Percentiles rank a stretch among this genome's conserved stretches.
Conservation (phyloP, 805 yeast species). For the Candida peoriensis region DNA sequence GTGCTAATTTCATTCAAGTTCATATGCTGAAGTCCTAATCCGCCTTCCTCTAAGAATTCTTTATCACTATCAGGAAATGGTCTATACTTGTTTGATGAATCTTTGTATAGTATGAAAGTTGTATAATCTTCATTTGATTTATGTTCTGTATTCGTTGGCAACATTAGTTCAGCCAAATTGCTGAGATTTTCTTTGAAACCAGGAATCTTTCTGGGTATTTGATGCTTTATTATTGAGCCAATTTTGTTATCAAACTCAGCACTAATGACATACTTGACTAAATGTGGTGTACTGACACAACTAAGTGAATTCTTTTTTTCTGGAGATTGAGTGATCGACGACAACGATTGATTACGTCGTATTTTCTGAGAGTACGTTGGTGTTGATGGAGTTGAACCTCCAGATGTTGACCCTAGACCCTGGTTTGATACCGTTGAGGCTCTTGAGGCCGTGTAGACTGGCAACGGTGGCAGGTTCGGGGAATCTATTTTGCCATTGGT, state of each 20-base stretch:
- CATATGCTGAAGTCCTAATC: slow-evolving; percentile 9
- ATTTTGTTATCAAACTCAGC: slow-evolving; percentile 77
- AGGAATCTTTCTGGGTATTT: slow-evolving; percentile 45
- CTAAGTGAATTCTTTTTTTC: neutral
- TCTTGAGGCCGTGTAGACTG: too few relatives aligned
- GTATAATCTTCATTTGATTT: slow-evolving; percentile 55
- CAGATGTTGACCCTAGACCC: too few relatives aligned
- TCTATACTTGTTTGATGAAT: slow-evolving; percentile 23
- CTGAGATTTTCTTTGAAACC: slow-evolving; percentile 30
- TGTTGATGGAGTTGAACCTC: too few relatives aligned
- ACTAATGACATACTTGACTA: slow-evolving; percentile 54
- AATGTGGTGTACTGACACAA: neutral
- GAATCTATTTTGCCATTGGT: too few relatives aligned
- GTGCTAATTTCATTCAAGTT: slow-evolving; percentile 15
- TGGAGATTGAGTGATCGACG: too few relatives aligned
- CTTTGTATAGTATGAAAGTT: slow-evolving; percentile 44
- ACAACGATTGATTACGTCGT: too few relatives aligned
- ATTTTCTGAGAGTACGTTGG: too few relatives aligned
- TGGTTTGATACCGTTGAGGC: too few relatives aligned
- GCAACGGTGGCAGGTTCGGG: too few relatives aligned
- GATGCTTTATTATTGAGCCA: slow-evolving; percentile 64
- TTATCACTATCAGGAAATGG: slow-evolving; percentile 16
- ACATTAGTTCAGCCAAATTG: slow-evolving; percentile 49
- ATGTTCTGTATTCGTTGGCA: slow-evolving; percentile 56
- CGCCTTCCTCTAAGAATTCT: slow-evolving; percentile 13